Percentiles rank a stretch among this genome's conserved stretches.
These are phyloP conservation scores for Panicum miliaceum DNA, from an alignment of 176 grass and related monocot genomes.

Conservation along the genomic window DNA sequence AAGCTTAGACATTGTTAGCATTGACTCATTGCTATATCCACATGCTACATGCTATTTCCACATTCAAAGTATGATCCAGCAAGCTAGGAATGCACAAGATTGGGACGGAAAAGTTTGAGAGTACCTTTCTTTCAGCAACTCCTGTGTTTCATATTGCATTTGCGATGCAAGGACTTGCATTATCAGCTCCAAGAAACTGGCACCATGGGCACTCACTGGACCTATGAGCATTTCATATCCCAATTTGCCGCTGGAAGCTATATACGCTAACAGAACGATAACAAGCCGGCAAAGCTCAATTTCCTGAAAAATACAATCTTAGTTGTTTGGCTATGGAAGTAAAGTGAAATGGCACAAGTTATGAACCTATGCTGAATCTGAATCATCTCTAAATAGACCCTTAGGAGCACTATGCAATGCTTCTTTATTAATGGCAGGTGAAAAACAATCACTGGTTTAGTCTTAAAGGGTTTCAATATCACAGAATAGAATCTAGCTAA, in stretches of 20 bases:
- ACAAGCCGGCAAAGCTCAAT: slow-evolving; percentile 75
- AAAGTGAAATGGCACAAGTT: slow-evolving; percentile 3
- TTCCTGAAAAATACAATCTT: slow-evolving; percentile 59
- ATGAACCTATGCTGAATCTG: not conserved
- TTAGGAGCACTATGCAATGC: not conserved
- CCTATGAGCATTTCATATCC: slow-evolving; percentile 80
- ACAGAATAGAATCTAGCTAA: not conserved
- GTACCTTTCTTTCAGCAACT: slow-evolving; percentile 77
- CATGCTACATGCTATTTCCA: not conserved
- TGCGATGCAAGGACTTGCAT: slow-evolving; percentile 71
- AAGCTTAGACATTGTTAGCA: not conserved
- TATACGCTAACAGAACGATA: slow-evolving; percentile 78
- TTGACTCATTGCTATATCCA: not conserved
- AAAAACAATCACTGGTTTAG: not conserved
- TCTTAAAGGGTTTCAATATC: not conserved
- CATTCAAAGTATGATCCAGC: not conserved
- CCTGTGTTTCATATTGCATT: slow-evolving; percentile 56
- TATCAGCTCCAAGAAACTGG: slow-evolving; percentile 79
- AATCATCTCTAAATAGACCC: slow-evolving; percentile 3
- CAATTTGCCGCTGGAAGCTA: slow-evolving; percentile 78
- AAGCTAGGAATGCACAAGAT: not conserved
- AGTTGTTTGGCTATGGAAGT: not conserved
- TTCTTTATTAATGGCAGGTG: not conserved
- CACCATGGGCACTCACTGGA: slow-evolving; percentile 41
- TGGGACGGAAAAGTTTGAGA: not conserved